Evolutionary conservation across 768 basidiomycete species (phyloP).

Genomic region (Cantharellus cinnabarinus): DNA sequence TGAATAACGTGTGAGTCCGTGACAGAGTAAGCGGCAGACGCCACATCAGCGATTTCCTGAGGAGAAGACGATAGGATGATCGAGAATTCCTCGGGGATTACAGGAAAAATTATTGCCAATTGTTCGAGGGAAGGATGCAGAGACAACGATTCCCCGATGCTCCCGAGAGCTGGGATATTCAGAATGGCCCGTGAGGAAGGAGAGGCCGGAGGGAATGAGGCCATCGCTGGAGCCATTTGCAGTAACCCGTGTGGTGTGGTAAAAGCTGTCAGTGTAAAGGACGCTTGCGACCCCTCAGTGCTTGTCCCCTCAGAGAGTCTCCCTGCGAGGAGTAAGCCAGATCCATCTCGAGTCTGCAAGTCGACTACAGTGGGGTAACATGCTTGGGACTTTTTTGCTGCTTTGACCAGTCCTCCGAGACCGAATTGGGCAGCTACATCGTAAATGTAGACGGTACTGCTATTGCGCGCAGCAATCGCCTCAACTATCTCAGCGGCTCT

Average conservation of each 20-base stretch:
- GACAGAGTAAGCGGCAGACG: conserved; percentile 53
- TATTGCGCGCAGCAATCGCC: conserved; percentile 38
- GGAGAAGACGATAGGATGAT: conserved; percentile 70
- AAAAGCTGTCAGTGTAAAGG: conserved; percentile 46
- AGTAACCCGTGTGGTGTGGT: conserved; percentile 71
- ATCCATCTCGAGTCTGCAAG: conserved; percentile 68
- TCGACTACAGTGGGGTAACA: conserved; percentile 31
- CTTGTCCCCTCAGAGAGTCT: conserved; percentile 54
- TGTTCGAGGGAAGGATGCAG: conserved; percentile 62
- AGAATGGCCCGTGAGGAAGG: conserved; percentile 50
- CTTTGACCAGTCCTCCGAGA: conserved; percentile 51
- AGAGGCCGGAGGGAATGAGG: conserved; percentile 44
- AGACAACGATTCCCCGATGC: conserved; percentile 40
- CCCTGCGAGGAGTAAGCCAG: conserved; percentile 61
- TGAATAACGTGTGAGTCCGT: conserved; percentile 56
- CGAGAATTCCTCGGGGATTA: conserved; percentile 45
- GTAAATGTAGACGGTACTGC: conserved; percentile 57
- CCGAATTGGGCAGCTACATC: conserved; percentile 73
- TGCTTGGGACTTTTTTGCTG: conserved; percentile 27
- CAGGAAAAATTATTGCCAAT: conserved; percentile 30
- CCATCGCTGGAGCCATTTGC: conserved; percentile 60
- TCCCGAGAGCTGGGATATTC: conserved; percentile 60
- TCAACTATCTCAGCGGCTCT: conserved; percentile 28
- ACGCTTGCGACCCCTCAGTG: conserved; percentile 35
- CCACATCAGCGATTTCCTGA: conserved; percentile 61